Evolutionary conservation across 371 early-diverging fungal species (phyloP).

Genomic region (Mucor mucedo): DNA sequence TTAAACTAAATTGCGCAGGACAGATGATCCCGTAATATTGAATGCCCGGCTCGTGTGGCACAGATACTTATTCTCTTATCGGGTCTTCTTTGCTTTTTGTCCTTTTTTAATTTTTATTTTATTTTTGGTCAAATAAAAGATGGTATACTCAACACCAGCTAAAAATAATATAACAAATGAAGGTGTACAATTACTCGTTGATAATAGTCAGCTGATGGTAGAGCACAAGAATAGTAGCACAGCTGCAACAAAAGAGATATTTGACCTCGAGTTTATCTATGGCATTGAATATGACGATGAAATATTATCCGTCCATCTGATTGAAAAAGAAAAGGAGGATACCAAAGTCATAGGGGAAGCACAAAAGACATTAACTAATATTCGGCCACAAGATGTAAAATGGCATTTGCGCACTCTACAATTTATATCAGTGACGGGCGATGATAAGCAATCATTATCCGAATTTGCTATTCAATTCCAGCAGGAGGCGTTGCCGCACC

Average conservation of each 20-base stretch:
- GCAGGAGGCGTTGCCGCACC: neutral
- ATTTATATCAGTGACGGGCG: neutral
- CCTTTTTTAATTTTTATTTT: neutral
- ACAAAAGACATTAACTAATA: slow-evolving; percentile 9
- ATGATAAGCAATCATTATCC: neutral
- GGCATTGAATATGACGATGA: slow-evolving; percentile 5
- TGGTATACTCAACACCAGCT: neutral
- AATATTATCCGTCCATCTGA: slow-evolving; percentile 5
- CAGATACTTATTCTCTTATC: neutral
- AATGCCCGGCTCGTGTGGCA: too few species aligned
- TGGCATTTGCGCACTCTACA: slow-evolving; percentile 12
- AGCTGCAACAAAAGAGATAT: slow-evolving; percentile 9
- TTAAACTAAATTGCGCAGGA: too few species aligned
- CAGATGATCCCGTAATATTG: too few species aligned
- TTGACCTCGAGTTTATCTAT: slow-evolving; percentile 22
- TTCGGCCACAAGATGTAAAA: slow-evolving; percentile 12
- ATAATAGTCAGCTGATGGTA: neutral
- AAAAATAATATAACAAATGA: slow-evolving; percentile 1
- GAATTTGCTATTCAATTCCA: slow-evolving; percentile 8
- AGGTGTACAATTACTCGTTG: neutral
- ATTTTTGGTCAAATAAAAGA: neutral
- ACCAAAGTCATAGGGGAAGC: neutral
- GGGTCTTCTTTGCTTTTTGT: neutral
- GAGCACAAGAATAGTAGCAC: slow-evolving; percentile 1
- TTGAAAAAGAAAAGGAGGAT: slow-evolving; percentile 2